Base-by-base conservation (phyloP, 305 asterid species). In the Solanum hybrid region DNA sequence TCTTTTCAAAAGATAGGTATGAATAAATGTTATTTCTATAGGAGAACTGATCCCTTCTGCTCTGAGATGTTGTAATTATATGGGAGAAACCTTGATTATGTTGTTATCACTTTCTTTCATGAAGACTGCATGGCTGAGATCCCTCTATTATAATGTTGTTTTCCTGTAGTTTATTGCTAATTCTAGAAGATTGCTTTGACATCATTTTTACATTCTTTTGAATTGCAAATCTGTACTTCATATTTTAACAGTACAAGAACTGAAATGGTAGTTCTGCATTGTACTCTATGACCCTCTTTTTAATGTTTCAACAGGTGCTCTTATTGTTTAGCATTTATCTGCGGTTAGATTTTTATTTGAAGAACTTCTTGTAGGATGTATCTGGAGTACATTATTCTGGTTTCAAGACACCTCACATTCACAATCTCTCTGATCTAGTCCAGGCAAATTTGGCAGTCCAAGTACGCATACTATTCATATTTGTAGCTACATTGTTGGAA, bases 381-480 rank as follows among this genome's bases (percentile, higher is more conserved):
- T 94, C 90, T 89, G 98, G 95, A 89, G 91, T 97, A 93, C 99
- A 96, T 90, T 93, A 94, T 92, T 94, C 98, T 89, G 99, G 99
- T 65, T 95, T 97, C 94, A 95, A 88, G 94, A 95, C 98, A 5
- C 93, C 91, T 80, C 96, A 96, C 93, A 92, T 95, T 92, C 99
- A 97, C 92, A 97, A 97, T 95, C 90, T 97, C 92, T 95, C 99
- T 34, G 99, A 97, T 82, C 98, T 96, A 89, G 98, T 96, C 93
- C 97, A 93, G 92, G 90, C 90, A 90, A 93, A 97, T 94, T 95
- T 97, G 91, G 99, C 94, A 79, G 90, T 91, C 91, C 95, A 96
- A 94, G 99, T 97, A 92, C 31, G 91, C 80, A 87, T 89, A 77
- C 81, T 36, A 70, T 87, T 29, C 37, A 32, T 87, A 29, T 79